These are phyloP conservation scores for Miamiensis avidus DNA, from an alignment of 169 alveolate species.

Conservation along the genomic window DNA sequence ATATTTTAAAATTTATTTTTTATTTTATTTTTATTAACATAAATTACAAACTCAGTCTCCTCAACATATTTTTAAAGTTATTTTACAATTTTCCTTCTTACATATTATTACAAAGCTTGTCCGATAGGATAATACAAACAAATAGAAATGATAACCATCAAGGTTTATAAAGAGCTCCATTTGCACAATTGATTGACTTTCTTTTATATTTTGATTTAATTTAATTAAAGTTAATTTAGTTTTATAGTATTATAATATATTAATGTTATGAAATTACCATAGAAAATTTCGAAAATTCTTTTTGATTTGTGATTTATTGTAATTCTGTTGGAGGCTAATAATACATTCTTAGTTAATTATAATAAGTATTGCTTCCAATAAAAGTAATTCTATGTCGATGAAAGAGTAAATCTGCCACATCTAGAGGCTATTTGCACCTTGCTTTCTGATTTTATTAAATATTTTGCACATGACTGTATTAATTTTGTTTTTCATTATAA, in stretches of 20 bases:
- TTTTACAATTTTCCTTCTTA: too few relatives aligned
- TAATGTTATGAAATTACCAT: neutral
- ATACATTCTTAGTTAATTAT: neutral
- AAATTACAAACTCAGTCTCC: neutral
- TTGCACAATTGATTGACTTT: neutral
- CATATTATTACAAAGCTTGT: too few relatives aligned
- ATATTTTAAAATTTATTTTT: too few relatives aligned
- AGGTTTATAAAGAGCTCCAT: neutral
- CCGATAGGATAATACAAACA: neutral
- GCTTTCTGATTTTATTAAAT: too few relatives aligned
- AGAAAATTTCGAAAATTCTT: neutral
- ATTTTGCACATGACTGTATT: neutral
- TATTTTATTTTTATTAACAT: too few relatives aligned
- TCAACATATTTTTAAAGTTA: too few relatives aligned
- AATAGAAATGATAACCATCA: neutral
- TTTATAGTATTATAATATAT: too few relatives aligned
- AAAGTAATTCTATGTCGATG: neutral
- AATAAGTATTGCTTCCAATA: neutral
- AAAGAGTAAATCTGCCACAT: neutral
- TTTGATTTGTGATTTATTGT: neutral
- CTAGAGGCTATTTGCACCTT: neutral
- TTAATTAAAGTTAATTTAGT: too few relatives aligned
- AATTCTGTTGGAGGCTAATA: neutral
- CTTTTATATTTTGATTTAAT: neutral
- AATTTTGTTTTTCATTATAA: too few relatives aligned